phyloP scores from a whole-genome alignment of 2,329 filamentous ascomycete genomes.

The Colletotrichum sublineola region DNA sequence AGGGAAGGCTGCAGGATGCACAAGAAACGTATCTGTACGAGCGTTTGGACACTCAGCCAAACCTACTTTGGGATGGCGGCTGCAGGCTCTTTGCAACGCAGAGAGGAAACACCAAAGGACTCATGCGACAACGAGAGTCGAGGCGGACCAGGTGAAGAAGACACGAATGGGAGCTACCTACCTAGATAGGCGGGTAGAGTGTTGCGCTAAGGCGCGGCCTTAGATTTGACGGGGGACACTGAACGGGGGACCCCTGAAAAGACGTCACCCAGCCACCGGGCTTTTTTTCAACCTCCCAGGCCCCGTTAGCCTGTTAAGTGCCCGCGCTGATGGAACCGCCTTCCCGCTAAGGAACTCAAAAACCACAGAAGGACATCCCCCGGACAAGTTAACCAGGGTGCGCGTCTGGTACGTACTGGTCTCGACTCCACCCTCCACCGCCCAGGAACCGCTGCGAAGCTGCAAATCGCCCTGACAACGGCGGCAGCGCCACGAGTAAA shows the following conservation, averaged over 20 bases:
- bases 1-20: constrained; percentile 10
- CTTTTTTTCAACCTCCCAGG: constrained; percentile 35
- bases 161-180: constrained; percentile 4
- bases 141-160: not conserved
- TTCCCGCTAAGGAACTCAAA: constrained; percentile 20
- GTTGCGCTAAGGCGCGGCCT: constrained; percentile 17
- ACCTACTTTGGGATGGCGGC: not conserved
- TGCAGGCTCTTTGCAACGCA: not conserved
- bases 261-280: constrained; percentile 43
- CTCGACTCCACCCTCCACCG: constrained; percentile 8
- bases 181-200: not conserved
- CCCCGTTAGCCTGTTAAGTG: constrained; percentile 11
- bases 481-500: constrained; percentile 40
- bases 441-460: constrained; percentile 41
- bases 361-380: constrained; percentile 20
- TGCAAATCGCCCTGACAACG: constrained; percentile 43
- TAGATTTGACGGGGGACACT: constrained; percentile 17
- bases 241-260: constrained; percentile 39
- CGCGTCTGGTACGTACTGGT: not conserved
- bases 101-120: not conserved
- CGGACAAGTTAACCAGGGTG: not conserved
- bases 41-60: not conserved
- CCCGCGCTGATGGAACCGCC: constrained; percentile 14
- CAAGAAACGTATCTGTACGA: not conserved
- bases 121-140: not conserved